A percentile compares a stretch with the other conserved stretches of the same genome.
Conservation (phyloP, 2,329 filamentous ascomycete genomes). For the Onygena corvina region DNA sequence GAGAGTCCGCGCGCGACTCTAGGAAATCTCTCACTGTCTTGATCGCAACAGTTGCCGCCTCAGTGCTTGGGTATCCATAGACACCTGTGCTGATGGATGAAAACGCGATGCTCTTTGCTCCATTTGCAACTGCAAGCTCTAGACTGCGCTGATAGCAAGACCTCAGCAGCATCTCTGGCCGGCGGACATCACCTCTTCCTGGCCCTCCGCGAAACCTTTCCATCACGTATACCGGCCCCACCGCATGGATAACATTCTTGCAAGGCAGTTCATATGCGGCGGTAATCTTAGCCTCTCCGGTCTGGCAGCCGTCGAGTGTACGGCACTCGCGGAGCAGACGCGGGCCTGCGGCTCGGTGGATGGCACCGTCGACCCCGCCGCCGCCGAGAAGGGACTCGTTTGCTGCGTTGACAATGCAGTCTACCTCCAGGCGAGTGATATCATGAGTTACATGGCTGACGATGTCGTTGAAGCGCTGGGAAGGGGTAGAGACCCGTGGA, state of each 20-base stretch:
- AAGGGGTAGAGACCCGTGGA: slow-evolving; percentile 28
- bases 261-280: slow-evolving; percentile 62
- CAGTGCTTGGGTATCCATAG: slow-evolving; percentile 68
- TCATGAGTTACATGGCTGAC: slow-evolving; percentile 62
- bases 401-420: slow-evolving; percentile 87
- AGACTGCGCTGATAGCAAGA: slow-evolving; percentile 61
- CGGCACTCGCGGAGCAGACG: slow-evolving; percentile 57
- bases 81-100: slow-evolving; percentile 75
- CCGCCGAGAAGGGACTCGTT: slow-evolving; percentile 69
- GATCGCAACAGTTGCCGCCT: slow-evolving; percentile 62
- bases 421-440: slow-evolving; percentile 66
- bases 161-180: slow-evolving; percentile 35
- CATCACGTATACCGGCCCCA: slow-evolving; percentile 63
- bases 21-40: slow-evolving; percentile 47
- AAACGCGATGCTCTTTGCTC: slow-evolving; percentile 65
- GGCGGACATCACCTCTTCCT: slow-evolving; percentile 16
- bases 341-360: slow-evolving; percentile 69
- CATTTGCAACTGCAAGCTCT: slow-evolving; percentile 55
- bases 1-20: slow-evolving; percentile 28
- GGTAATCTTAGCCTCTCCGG: slow-evolving; percentile 75
- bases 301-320: slow-evolving; percentile 59
- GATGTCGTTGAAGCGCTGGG: slow-evolving; percentile 54
- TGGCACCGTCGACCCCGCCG: slow-evolving; percentile 81
- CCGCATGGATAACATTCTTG: slow-evolving; percentile 73
- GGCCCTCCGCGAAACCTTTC: slow-evolving; percentile 26